Evolutionary conservation across 495 filamentous ascomycete genomes (phyloP).

Genomic region (Aspergillus nanangensis): DNA sequence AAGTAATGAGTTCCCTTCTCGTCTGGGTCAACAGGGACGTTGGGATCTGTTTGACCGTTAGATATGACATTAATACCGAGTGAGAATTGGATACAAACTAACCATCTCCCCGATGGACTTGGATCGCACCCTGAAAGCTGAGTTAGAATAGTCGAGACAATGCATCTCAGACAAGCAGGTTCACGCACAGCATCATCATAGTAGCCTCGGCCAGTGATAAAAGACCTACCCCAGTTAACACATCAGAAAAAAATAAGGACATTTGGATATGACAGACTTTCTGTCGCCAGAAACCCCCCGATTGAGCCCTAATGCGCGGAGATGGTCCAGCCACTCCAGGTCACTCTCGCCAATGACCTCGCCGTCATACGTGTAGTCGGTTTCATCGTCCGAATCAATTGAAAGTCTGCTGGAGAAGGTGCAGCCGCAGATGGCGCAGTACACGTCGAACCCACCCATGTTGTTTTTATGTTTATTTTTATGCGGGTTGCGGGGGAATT

Average conservation of each 20-base stretch:
- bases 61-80: no score
- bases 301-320: not conserved
- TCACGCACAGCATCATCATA: not conserved
- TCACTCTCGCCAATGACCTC: not conserved
- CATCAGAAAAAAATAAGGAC: not conserved
- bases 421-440: constrained; percentile 1
- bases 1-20: not conserved
- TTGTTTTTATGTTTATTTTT: no score
- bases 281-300: not conserved
- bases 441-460: constrained; percentile 3
- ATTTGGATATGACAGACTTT: not conserved
- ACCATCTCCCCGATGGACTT: not conserved
- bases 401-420: not conserved
- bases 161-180: no score
- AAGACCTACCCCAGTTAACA: not conserved
- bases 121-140: not conserved
- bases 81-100: not conserved
- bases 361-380: not conserved
- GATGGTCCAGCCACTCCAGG: not conserved
- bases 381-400: not conserved
- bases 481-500: no score
- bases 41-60: not conserved
- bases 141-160: no score
- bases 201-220: not conserved
- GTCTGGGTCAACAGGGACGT: not conserved